phyloP scores from a whole-genome alignment of 306 rosid species.

The Ammopiptanthus mongolicus region DNA sequence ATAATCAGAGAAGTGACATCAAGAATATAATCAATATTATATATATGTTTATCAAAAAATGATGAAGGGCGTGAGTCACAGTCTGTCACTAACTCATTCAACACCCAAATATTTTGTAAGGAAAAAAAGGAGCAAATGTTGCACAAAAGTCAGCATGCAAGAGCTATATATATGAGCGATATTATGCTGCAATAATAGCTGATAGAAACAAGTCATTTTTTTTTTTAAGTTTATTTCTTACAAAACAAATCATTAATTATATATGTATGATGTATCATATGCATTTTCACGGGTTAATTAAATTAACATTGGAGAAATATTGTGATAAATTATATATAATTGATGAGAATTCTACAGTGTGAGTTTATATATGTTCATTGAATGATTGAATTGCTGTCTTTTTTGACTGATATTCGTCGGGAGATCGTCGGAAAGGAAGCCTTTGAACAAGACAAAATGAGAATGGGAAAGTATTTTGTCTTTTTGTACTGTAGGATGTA shows the following conservation, averaged over 20 bases:
- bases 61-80: neutral
- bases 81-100: neutral
- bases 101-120: neutral
- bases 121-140: neutral
- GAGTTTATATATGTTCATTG: neutral
- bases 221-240: neutral
- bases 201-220: neutral
- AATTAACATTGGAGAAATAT: neutral
- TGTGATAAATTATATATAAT: neutral
- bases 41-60: neutral
- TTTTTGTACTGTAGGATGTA: neutral
- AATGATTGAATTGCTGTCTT: neutral
- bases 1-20: neutral
- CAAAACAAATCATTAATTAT: too few species aligned
- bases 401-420: neutral
- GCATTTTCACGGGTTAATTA: neutral
- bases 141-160: neutral
- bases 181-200: neutral
- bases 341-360: neutral
- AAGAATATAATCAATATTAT: neutral
- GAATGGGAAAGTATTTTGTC: constrained; percentile 8
- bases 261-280: neutral
- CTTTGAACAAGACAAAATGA: constrained; percentile 13
- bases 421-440: constrained; percentile 7
- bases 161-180: neutral